Base-by-base conservation (phyloP, 2,329 filamentous ascomycete genomes). In the Phoma sp. region DNA sequence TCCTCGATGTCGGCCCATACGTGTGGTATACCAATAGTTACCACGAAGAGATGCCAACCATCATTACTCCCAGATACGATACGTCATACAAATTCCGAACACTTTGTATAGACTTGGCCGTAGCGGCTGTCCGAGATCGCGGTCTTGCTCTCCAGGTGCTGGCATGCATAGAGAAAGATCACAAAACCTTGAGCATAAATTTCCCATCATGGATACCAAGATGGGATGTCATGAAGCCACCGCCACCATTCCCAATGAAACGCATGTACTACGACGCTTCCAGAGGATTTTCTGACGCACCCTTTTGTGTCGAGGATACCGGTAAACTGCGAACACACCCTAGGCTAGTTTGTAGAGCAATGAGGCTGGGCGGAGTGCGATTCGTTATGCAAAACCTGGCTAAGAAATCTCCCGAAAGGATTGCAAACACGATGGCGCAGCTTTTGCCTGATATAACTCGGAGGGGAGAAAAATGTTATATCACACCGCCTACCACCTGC, bases 1-100 rank as follows among this genome's bases (percentile, higher is more conserved):
- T 38, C 3, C 14, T 45, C 11, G 50, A 59, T 18, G 24, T 40
- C 6, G 40, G 38, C 4, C 57, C 52, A 9, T 56, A 56, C n/a
- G 4, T 32, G 10, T 49, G 43, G 39, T 47, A 51, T 38, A 43
- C 52, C 6, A 24, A 13, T 1, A 53, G 53, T 22, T 51, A 47
- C 25, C 46, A 50, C 24, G 14, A 33, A 7, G 27, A 40, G 2
- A 24, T 41, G 4, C 3, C 14, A 13, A 51, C 53, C 1, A 41
- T 57, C 8, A 32, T 54, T 4, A 9, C 25, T 4, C 48, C 54
- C 6, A 25, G 49, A 22, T 57, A 57, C 25, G n/a, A 32, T 10
- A 22, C 23, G 4, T 35, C 39, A 2, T 23, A 35, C 18, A 49
- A 22, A 3, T 40, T 32, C 7, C 23, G 23, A 9, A 11, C n/a